Evolutionary conservation across 768 basidiomycete species (phyloP).

Genomic region (Sporobolomyces roseus): DNA sequence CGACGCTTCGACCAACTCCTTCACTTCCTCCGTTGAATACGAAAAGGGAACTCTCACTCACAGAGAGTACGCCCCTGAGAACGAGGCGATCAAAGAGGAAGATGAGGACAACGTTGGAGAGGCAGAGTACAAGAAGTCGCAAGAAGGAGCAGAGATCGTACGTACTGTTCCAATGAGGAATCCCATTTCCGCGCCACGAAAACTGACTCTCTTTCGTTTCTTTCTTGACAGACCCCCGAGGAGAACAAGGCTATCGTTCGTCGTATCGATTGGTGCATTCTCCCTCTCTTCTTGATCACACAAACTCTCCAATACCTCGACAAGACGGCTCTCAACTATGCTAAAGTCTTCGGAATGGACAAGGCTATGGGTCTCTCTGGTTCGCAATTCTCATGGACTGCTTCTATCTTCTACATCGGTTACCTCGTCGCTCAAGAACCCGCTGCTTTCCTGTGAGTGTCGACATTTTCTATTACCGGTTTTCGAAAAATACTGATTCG

Average conservation of each 20-base stretch:
- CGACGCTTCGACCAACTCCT: not conserved
- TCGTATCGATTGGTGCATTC: constrained; percentile 48
- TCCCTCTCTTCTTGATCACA: constrained; percentile 47
- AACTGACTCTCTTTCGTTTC: not conserved
- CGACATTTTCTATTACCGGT: not conserved
- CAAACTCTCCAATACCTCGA: constrained; percentile 48
- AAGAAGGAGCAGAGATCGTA: constrained; percentile 21
- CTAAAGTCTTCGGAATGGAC: constrained; percentile 29
- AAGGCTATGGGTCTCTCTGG: constrained; percentile 18
- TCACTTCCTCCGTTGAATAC: constrained; percentile 22
- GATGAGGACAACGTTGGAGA: constrained; percentile 28
- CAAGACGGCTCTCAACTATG: constrained; percentile 38
- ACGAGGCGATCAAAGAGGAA: constrained; percentile 23
- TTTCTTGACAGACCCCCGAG: constrained; percentile 19
- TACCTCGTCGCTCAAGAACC: constrained; percentile 20
- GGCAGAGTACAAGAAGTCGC: constrained; percentile 20
- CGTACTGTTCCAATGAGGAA: not conserved
- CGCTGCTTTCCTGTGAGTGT: not conserved
- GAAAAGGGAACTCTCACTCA: constrained; percentile 14
- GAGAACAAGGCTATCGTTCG: constrained; percentile 32
- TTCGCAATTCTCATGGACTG: constrained; percentile 14
- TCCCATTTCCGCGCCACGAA: no score
- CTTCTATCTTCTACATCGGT: constrained; percentile 22
- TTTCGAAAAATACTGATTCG: not conserved
- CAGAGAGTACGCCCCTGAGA: constrained; percentile 18